Conservation (phyloP, 495 filamentous ascomycete genomes). For the Oidiodendron maius region DNA sequence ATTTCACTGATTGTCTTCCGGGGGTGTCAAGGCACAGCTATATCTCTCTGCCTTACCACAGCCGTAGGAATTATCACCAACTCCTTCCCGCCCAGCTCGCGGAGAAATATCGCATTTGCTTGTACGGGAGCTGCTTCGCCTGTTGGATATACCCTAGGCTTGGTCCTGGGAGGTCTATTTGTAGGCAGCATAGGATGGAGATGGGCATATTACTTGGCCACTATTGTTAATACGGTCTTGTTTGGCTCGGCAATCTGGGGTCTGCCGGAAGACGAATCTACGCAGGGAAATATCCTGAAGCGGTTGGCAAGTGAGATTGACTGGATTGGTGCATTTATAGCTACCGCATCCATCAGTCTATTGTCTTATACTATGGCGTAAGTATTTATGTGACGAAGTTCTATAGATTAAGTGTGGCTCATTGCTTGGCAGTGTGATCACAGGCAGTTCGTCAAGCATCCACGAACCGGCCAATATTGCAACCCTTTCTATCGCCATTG, state of each 20-base stretch:
- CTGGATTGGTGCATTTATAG: slow-evolving; percentile 41
- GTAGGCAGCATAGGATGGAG: slow-evolving; percentile 38
- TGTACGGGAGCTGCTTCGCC: slow-evolving; percentile 41
- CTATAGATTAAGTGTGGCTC: neutral
- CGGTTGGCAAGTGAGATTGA: slow-evolving; percentile 33
- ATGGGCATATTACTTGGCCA: slow-evolving; percentile 39
- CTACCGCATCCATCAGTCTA: slow-evolving; percentile 33
- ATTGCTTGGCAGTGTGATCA: neutral
- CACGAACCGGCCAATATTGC: slow-evolving; percentile 30
- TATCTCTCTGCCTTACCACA: too few relatives aligned
- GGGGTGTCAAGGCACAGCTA: too few relatives aligned
- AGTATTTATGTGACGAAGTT: slow-evolving; percentile 8
- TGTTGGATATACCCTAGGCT: slow-evolving; percentile 45
- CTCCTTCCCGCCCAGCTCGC: too few relatives aligned
- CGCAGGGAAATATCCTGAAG: neutral
- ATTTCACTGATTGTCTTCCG: too few relatives aligned
- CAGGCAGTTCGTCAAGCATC: slow-evolving; percentile 22
- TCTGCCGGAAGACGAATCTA: slow-evolving; percentile 24
- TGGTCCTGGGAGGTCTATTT: slow-evolving; percentile 50
- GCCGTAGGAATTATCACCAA: too few relatives aligned
- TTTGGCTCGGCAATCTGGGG: slow-evolving; percentile 18
- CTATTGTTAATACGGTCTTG: slow-evolving; percentile 13
- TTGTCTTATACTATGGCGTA: slow-evolving; percentile 40
- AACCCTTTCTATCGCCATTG: slow-evolving; percentile 30
- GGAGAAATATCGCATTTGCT: too few relatives aligned